Evolutionary conservation across 306 rosid genomes (phyloP).

Genomic region (Luffa acutangula): DNA sequence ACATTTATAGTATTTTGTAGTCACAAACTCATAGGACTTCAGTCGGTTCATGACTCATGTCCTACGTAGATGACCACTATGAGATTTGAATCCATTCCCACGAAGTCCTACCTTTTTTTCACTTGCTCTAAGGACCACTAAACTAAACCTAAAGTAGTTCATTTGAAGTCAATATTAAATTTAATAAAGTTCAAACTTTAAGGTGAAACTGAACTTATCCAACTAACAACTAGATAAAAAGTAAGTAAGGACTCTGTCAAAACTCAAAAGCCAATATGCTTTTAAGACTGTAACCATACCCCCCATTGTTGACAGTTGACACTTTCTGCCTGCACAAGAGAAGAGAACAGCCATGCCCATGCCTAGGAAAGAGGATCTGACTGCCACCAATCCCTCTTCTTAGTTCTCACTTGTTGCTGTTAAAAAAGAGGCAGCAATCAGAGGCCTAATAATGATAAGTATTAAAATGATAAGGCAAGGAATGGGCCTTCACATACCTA

Average conservation of each 20-base stretch:
- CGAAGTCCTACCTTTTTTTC: neutral
- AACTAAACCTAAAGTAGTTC: neutral
- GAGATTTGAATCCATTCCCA: neutral
- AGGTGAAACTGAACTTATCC: neutral
- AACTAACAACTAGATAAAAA: neutral
- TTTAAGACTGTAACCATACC: neutral
- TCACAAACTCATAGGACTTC: neutral
- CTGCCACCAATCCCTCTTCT: neutral
- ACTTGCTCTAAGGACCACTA: neutral
- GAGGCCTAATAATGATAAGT: neutral
- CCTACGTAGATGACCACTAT: neutral
- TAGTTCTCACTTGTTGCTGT: neutral
- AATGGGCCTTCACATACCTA: neutral
- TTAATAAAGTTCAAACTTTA: neutral
- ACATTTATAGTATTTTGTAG: neutral
- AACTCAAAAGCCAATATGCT: neutral
- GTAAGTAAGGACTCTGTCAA: neutral
- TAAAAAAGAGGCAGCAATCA: neutral
- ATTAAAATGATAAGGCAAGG: neutral
- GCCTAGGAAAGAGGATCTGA: neutral
- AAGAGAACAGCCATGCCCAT: neutral
- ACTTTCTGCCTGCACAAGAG: neutral
- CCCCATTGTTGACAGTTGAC: neutral
- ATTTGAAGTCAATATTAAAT: neutral
- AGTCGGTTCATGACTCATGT: neutral